Base-by-base conservation (phyloP, 768 basidiomycete species). In the Dentipellis fragilis region DNA sequence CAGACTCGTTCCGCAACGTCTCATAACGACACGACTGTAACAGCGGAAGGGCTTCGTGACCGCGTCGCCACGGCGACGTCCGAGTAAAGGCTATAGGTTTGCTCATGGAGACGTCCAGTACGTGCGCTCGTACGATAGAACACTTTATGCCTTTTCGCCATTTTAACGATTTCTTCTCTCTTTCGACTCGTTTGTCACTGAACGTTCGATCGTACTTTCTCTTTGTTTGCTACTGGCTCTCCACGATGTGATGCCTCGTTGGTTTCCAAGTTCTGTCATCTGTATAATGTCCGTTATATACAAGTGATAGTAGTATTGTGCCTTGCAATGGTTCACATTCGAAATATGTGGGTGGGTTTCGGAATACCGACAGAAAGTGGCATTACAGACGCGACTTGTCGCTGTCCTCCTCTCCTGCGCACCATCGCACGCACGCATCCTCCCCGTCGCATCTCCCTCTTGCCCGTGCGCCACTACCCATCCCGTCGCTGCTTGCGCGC, bases 1-100 rank as follows among this genome's bases (percentile, higher is more conserved):
- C 66, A 68, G 55, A 14, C 71, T 53, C 72, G 75, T 54, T 63
- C 71, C 22, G 72, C 74, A 39, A 70, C 73, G 11, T 72, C 78
- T 39, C 72, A 75, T 29, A 77, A 78, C 56, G 76, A 81, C 58
- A 81, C 79, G 9, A 17, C 48, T 34, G 75, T 80, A 53, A 74
- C 75, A 11, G 73, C 75, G 2, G 75, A 79, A 49, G 70, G 63
- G n/a, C 64, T 78, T 58, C 76, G 77, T 48, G 70, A 74, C 50
- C 73, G 72, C 49, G 72, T 76, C 49, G 69, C 73, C 47, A 71
- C 68, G 4, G 73, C 73, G n/a, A 53, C 40, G 22, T 68, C 71
- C 37, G 71, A 74, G 35, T 72, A 61, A 70, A 39, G 35, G 37
- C 14, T 14, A 2, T 14, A 2, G n/a, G 48, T 11, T 7, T 11